Percentiles rank a stretch among this genome's conserved stretches.
Conservation (phyloP, 345 rosid species). For the Syzygium aromaticum region DNA sequence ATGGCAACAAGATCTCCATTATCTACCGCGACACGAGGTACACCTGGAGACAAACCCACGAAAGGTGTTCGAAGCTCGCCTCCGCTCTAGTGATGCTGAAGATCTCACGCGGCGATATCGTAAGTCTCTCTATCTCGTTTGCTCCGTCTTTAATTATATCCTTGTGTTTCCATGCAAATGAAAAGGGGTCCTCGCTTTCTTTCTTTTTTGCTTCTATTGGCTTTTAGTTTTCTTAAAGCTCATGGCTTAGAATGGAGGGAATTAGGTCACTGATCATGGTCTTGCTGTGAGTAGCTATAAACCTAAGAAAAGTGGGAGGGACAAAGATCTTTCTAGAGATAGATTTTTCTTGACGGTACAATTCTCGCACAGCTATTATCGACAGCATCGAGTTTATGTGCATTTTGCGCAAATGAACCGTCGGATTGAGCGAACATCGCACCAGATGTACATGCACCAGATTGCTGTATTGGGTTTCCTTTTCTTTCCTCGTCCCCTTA, state of each 20-base stretch:
- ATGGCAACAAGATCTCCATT: slow-evolving; percentile 34
- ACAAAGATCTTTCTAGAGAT: not conserved
- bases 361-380: not conserved
- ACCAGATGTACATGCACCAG: not conserved
- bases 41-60: slow-evolving; percentile 56
- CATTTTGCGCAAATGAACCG: accelerated
- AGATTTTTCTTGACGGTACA: not conserved
- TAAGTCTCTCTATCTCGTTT: slow-evolving; percentile 10
- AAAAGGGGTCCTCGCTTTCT: not conserved
- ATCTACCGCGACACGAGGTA: slow-evolving; percentile 35
- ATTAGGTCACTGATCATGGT: not conserved
- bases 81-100: slow-evolving; percentile 43
- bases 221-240: not conserved
- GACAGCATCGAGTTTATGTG: not conserved
- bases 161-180: not conserved
- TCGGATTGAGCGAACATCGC: not conserved
- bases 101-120: slow-evolving; percentile 39
- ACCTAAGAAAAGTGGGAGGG: not conserved
- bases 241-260: not conserved
- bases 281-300: not conserved
- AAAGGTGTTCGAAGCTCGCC: slow-evolving; percentile 56
- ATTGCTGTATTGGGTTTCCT: not conserved
- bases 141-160: not conserved
- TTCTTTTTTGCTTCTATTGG: not conserved
- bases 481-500: not conserved